Percentiles rank a stretch among this genome's conserved stretches.
Evolutionary conservation across 2,329 filamentous ascomycete genomes (phyloP).

Genomic region (Alternaria brassicae): DNA sequence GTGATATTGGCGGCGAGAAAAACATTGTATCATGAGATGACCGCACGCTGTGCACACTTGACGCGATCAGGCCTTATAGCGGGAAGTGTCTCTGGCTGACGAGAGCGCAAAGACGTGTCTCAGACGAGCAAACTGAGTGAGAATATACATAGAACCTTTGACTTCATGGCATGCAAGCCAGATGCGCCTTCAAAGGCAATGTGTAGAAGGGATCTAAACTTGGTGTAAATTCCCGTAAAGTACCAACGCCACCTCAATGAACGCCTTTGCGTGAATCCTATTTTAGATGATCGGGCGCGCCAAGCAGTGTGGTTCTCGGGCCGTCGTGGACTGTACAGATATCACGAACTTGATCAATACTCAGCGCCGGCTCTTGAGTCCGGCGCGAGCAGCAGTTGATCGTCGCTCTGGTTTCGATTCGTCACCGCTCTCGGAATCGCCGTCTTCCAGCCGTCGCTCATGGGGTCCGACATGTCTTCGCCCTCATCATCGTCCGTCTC

Average conservation of each 20-base stretch:
- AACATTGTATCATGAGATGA: neutral
- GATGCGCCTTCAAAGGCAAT: neutral
- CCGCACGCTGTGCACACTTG: neutral
- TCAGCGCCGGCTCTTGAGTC: conserved; percentile 40
- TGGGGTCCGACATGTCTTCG: conserved; percentile 57
- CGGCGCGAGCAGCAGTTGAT: conserved; percentile 44
- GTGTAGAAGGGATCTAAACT: conserved; percentile 5
- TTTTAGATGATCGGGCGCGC: conserved; percentile 13
- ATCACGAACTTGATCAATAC: conserved; percentile 1
- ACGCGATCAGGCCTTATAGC: neutral
- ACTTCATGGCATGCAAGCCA: conserved; percentile 14
- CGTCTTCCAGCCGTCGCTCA: conserved; percentile 56
- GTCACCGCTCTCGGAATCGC: conserved; percentile 55
- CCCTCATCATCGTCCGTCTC: conserved; percentile 56
- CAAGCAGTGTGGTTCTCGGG: conserved; percentile 6
- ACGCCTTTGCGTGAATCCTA: conserved; percentile 8
- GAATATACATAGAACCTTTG: conserved; percentile 2
- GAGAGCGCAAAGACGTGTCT: neutral
- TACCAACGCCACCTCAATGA: conserved; percentile 6
- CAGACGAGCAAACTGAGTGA: neutral
- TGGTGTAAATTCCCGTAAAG: conserved; percentile 3
- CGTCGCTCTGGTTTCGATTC: conserved; percentile 43
- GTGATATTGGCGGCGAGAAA: neutral
- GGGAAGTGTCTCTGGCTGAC: neutral
- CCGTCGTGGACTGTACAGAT: conserved; percentile 13